Evolutionary conservation across 2,329 filamentous ascomycete genomes (phyloP).

Genomic region (Domatiomyces globalis): DNA sequence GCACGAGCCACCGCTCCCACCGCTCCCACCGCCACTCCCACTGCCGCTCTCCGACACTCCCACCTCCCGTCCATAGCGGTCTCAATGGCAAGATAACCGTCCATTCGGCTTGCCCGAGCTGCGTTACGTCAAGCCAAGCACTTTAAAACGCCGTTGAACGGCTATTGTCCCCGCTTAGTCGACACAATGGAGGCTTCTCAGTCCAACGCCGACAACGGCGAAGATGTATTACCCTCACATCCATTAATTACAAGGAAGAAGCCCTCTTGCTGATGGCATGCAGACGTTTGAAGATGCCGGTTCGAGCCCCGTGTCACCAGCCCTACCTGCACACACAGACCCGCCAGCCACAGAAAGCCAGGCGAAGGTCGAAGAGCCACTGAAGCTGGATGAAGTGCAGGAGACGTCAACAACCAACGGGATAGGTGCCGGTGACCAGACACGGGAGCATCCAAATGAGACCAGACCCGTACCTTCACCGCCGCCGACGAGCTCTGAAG

Average conservation of each 20-base stretch:
- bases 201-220: constrained; percentile 29
- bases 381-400: too few relatives aligned
- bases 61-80: neutral
- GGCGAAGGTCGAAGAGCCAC: too few relatives aligned
- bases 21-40: neutral
- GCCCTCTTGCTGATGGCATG: constrained; percentile 29
- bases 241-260: neutral
- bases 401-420: too few relatives aligned
- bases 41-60: neutral
- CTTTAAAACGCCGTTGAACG: too few relatives aligned
- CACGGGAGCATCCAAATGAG: too few relatives aligned
- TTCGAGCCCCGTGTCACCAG: neutral
- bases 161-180: too few relatives aligned
- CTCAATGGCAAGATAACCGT: too few relatives aligned
- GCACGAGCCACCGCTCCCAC: neutral
- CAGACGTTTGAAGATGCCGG: constrained; percentile 74
- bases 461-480: constrained; percentile 3
- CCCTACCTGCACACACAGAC: too few relatives aligned
- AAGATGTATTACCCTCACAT: constrained; percentile 23
- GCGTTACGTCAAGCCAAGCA: too few relatives aligned
- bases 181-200: constrained; percentile 20
- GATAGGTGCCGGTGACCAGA: too few relatives aligned
- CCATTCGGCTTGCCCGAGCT: too few relatives aligned
- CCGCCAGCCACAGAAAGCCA: too few relatives aligned
- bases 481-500: constrained; percentile 16